Evolutionary conservation across 2,329 filamentous ascomycete species (phyloP).

Genomic region (Aspergillus hiratsukae): DNA sequence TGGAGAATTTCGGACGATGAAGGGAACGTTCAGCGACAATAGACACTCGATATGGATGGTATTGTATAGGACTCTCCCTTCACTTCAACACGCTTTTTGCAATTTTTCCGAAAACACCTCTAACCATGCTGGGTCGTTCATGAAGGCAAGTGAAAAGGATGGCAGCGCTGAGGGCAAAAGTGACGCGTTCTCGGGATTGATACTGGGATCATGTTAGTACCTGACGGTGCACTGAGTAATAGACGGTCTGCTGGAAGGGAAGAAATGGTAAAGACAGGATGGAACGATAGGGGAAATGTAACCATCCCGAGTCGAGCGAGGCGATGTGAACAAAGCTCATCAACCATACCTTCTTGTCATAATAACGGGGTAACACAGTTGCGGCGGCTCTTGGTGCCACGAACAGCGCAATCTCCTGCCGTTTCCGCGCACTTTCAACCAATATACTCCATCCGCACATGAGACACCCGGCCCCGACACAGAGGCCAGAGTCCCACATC

Average conservation of each 20-base stretch:
- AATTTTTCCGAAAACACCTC: constrained; percentile 64
- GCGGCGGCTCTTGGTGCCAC: constrained; percentile 74
- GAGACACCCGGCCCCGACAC: constrained; percentile 66
- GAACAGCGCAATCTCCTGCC: constrained; percentile 74
- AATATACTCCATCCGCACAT: constrained; percentile 80
- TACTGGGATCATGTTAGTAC: constrained; percentile 37
- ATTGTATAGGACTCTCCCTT: neutral
- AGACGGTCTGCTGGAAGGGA: constrained; percentile 16
- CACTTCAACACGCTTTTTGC: constrained; percentile 24
- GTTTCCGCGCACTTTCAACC: constrained; percentile 60
- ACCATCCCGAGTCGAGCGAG: constrained; percentile 11
- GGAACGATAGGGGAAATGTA: constrained; percentile 14
- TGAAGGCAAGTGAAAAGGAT: constrained; percentile 64
- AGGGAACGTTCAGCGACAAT: neutral
- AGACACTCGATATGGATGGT: neutral
- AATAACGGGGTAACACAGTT: constrained; percentile 67
- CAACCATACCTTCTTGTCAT: constrained; percentile 46
- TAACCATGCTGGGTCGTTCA: constrained; percentile 60
- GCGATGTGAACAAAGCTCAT: constrained; percentile 3
- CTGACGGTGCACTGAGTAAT: neutral
- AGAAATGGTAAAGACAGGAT: constrained; percentile 2
- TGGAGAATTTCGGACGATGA: neutral
- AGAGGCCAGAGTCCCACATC: constrained; percentile 58
- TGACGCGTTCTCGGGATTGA: constrained; percentile 63
- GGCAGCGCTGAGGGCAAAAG: constrained; percentile 64